A percentile compares a stretch with the other conserved stretches of the same genome.
Conservation (phyloP, 1,284 basidiomycete species). For the Polyporus tsugae region DNA sequence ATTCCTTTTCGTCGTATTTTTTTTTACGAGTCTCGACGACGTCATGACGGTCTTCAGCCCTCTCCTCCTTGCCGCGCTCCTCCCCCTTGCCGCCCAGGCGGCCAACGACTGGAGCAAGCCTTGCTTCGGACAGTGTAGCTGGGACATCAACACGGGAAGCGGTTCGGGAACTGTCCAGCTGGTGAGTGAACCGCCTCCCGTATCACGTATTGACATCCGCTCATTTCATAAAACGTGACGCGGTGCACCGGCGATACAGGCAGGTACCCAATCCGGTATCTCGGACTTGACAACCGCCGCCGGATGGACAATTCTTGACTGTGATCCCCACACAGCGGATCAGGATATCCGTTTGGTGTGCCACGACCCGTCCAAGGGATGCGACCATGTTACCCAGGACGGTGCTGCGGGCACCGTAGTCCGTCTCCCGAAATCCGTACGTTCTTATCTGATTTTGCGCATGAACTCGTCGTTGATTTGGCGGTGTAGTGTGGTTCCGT, state of each 20-base stretch:
- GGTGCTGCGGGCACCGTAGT: slow-evolving; percentile 60
- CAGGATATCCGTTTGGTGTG: slow-evolving; percentile 62
- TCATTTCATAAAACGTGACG: background rate
- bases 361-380: slow-evolving; percentile 44
- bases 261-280: slow-evolving; percentile 50
- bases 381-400: slow-evolving; percentile 53
- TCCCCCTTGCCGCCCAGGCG: slow-evolving; percentile 29
- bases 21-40: slow-evolving; percentile 15
- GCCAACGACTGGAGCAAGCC: slow-evolving; percentile 36
- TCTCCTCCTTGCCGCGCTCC: slow-evolving; percentile 30
- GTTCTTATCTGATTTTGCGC: slow-evolving; percentile 30
- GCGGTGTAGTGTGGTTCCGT: slow-evolving; percentile 50
- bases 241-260: slow-evolving; percentile 8
- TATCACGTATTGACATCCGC: background rate
- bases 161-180: slow-evolving; percentile 33
- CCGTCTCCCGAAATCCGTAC: slow-evolving; percentile 57
- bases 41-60: slow-evolving; percentile 30
- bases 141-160: slow-evolving; percentile 26
- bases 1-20: slow-evolving; percentile 3
- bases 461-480: background rate
- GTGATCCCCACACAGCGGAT: slow-evolving; percentile 46
- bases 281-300: slow-evolving; percentile 61
- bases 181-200: slow-evolving; percentile 22
- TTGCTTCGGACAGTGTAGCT: slow-evolving; percentile 35
- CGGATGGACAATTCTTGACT: slow-evolving; percentile 60